A percentile compares a stretch with the other conserved stretches of the same genome.
Evolutionary conservation across 805 yeast species (phyloP).

Genomic region (Starmerella powellii): DNA sequence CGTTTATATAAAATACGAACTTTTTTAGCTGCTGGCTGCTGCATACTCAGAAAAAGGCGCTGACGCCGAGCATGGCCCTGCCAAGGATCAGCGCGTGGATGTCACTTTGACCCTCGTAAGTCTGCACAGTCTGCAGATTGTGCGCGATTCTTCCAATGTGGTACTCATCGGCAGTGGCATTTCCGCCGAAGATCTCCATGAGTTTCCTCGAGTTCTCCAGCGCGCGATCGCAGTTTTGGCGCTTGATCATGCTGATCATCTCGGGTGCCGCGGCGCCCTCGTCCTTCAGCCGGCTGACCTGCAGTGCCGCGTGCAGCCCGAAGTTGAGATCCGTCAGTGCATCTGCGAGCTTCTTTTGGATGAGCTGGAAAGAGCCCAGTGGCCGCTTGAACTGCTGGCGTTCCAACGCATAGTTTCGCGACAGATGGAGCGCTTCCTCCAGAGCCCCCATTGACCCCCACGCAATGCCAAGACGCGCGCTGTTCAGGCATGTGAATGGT

Average conservation of each 20-base stretch:
- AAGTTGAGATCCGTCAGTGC: conserved; percentile 34
- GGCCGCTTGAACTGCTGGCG: conserved; percentile 34
- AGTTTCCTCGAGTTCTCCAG: conserved; percentile 29
- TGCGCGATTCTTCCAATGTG: conserved; percentile 35
- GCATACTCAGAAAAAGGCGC: conserved; percentile 26
- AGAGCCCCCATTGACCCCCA: conserved; percentile 38
- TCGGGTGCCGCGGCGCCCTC: conserved; percentile 31
- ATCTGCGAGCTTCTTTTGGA: conserved; percentile 35
- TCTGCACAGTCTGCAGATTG: conserved; percentile 35
- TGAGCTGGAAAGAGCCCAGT: conserved; percentile 32
- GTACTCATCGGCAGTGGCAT: conserved; percentile 36
- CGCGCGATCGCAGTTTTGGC: conserved; percentile 36
- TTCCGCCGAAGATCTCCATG: conserved; percentile 38
- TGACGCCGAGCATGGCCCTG: conserved; percentile 34
- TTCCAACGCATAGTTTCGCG: conserved; percentile 33
- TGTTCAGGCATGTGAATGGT: conserved; percentile 36
- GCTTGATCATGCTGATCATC: conserved; percentile 35
- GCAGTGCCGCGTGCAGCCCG: conserved; percentile 32
- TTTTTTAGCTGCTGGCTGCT: too few relatives aligned
- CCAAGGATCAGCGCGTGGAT: conserved; percentile 35
- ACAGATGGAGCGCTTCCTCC: conserved; percentile 31
- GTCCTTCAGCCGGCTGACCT: conserved; percentile 35
- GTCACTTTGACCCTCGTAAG: conserved; percentile 38
- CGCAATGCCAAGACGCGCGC: conserved; percentile 35
- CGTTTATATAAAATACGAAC: too few relatives aligned